A percentile compares a stretch with the other conserved stretches of the same genome.
Conservation (phyloP, 2,329 filamentous ascomycete species). For the Curvularia spicifera region DNA sequence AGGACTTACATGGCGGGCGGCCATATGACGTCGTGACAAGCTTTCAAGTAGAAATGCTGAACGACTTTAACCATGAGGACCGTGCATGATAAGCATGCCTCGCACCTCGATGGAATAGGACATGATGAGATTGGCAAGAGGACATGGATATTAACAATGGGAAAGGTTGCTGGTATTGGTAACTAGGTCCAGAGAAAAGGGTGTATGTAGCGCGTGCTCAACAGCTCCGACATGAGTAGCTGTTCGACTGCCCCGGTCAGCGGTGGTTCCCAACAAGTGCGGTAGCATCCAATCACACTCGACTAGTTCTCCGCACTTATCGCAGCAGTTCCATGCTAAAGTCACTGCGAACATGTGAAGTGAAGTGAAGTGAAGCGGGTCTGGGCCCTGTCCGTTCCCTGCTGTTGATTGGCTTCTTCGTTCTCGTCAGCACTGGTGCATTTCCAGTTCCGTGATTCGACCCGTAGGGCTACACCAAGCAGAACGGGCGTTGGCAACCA, state of each 20-base stretch:
- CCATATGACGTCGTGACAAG: background rate
- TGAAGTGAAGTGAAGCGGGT: background rate
- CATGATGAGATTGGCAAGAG: background rate
- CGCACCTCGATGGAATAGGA: background rate
- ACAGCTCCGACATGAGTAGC: background rate
- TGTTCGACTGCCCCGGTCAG: background rate
- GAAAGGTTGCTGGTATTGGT: background rate
- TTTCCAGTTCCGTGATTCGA: background rate
- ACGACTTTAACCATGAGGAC: background rate
- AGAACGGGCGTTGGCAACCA: background rate
- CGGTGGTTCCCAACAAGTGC: background rate
- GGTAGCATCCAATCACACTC: background rate
- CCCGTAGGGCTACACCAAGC: background rate
- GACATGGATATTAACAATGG: background rate
- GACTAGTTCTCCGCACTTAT: conserved; percentile 1
- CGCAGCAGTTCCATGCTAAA: background rate
- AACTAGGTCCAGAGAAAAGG: background rate
- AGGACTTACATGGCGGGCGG: background rate
- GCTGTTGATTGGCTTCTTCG: background rate
- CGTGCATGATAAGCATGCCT: background rate
- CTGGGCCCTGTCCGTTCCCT: background rate
- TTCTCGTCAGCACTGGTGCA: background rate
- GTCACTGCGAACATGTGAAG: conserved; percentile 3
- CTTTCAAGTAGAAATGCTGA: background rate
- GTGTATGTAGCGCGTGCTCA: background rate